Evolutionary conservation across 306 rosid genomes (phyloP), one percentile per base, ranked within the genome.

Genomic region (Pueraria montana): DNA sequence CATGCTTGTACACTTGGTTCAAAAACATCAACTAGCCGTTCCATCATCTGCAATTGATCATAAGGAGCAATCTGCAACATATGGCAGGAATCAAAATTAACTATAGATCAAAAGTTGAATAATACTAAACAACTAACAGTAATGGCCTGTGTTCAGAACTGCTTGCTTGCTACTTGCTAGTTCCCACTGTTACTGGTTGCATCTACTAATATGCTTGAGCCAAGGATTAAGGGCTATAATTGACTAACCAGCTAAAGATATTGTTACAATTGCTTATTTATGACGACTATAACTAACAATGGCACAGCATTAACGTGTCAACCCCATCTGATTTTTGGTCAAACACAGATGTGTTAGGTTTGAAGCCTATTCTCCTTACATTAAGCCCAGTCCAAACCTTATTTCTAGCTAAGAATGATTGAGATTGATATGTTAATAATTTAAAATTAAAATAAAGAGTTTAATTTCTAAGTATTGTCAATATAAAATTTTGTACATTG

Each of bases 31-130:
- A 96, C 92, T 83, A 94, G 84, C 77, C 99, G 85, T 87, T 96
- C 99, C 64, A 96, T 88, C 64, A 86, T 92, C 89, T 94, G 99
- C 50, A 96, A 83, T 83, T 94, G 98, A 84, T 96, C 98, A 78
- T 94, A 94, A 55, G 98, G 98, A 73, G 98, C 98, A 80, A 96
- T 94, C 97, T 94, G 96, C 86, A 87, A 53, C 81, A 78, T 11
- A 75, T 23, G 36, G 42, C 32, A 82, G n/a, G 71, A 79, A 50
- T 27, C 43, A 84, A 38, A 27, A 43, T 42, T 23, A 62, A 72
- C 43, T 8, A 74, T 2, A 56, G 55, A 72, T 20, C 38, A 58
- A 24, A 24, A 70, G 14, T 63, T 53, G 8, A 50, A 61, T 43
- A 45, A 72, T 73, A 26, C 49, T 23, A 23, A 61, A 59, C 46